phyloP scores from a whole-genome alignment of 305 asterid species.

The Fraxinus paxiana region DNA sequence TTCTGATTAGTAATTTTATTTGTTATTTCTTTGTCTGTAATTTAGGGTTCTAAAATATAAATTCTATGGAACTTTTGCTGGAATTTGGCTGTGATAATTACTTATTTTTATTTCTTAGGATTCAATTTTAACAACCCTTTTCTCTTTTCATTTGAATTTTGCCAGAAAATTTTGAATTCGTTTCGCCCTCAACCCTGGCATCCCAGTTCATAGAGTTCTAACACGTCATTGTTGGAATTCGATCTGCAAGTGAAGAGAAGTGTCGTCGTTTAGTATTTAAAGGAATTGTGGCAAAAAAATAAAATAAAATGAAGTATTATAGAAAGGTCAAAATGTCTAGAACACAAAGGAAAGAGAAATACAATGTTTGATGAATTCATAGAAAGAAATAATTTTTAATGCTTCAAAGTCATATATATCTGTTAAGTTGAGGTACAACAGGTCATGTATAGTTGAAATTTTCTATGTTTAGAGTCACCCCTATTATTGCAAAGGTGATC shows the following conservation, averaged over 20 bases:
- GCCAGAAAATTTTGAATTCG: not conserved
- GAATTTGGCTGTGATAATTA: not conserved
- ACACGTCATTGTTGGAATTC: not conserved
- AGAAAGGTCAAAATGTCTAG: not conserved
- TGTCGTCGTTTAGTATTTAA: not conserved
- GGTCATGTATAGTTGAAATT: not conserved
- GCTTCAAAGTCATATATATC: not conserved
- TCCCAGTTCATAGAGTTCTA: not conserved
- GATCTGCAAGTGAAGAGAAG: not conserved
- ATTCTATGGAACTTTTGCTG: not conserved
- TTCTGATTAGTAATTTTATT: not conserved
- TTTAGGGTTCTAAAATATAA: not conserved
- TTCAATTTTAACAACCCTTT: not conserved
- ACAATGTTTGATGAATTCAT: not conserved
- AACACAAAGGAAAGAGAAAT: not conserved
- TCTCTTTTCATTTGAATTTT: not conserved
- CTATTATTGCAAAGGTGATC: not conserved
- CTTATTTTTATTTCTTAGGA: not conserved
- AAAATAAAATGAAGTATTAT: not conserved
- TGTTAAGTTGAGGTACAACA: not conserved
- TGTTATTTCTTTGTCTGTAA: slow-evolving; percentile 32
- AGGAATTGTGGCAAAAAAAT: not conserved
- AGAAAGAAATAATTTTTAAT: not conserved
- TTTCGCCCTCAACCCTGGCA: not conserved
- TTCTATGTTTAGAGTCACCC: too few species aligned